A percentile compares a stretch with the other conserved stretches of the same genome.
These are phyloP conservation scores for Aspergillus jensenii DNA, from an alignment of 2,329 filamentous ascomycete genomes.

Conservation along the genomic window DNA sequence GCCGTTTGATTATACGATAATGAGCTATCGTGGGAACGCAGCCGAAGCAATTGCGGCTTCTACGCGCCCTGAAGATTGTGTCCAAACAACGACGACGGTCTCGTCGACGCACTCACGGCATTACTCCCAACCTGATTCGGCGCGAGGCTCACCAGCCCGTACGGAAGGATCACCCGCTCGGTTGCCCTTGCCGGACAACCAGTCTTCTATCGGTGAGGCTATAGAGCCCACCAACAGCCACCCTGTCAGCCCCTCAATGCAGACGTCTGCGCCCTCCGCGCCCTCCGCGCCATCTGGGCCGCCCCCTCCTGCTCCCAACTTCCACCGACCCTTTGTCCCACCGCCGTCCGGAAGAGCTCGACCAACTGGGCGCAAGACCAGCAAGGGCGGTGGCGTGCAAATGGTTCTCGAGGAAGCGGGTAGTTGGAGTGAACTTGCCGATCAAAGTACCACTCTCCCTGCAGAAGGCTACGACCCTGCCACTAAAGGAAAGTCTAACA, in stretches of 20 bases:
- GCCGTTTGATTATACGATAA: constrained; percentile 90
- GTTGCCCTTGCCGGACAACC: constrained; percentile 27
- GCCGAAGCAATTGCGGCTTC: constrained; percentile 42
- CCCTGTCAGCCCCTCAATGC: background rate
- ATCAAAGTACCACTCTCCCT: constrained; percentile 74
- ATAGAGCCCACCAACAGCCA: constrained; percentile 22
- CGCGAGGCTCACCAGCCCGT: constrained; percentile 29
- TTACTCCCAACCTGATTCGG: constrained; percentile 36
- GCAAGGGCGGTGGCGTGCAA: constrained; percentile 80
- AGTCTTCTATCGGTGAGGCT: constrained; percentile 29
- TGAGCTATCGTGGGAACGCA: constrained; percentile 64
- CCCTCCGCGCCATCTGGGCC: constrained; percentile 25
- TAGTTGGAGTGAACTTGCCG: constrained; percentile 87
- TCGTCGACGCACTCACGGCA: constrained; percentile 35
- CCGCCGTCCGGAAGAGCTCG: constrained; percentile 50
- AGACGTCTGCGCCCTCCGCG: constrained; percentile 1
- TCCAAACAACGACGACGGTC: constrained; percentile 22
- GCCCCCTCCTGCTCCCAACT: constrained; percentile 34
- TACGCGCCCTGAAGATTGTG: constrained; percentile 41
- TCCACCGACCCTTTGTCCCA: constrained; percentile 37
- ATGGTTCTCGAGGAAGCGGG: constrained; percentile 86
- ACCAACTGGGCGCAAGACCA: constrained; percentile 68
- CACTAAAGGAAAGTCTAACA: constrained; percentile 48
- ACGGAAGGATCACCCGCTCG: constrained; percentile 31
- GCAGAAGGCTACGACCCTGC: constrained; percentile 57